phyloP scores from a whole-genome alignment of 2,329 filamentous ascomycete genomes.

The Nigrospora oryzae region DNA sequence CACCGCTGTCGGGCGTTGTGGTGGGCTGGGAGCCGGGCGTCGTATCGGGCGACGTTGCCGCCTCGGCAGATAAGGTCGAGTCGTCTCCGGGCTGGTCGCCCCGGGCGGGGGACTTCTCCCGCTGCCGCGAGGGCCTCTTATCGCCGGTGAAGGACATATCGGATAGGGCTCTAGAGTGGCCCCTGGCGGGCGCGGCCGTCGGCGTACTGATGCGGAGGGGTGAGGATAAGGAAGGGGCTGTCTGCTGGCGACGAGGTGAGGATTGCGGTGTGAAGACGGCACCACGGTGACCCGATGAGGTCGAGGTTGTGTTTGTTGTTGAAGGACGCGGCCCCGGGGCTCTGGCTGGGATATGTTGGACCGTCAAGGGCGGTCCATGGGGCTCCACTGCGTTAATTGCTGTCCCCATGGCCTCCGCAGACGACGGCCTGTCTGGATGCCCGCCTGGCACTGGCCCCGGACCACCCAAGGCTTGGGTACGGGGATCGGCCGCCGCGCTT shows the following conservation, averaged over 20 bases:
- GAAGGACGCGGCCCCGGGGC: too few relatives aligned
- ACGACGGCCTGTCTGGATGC: neutral
- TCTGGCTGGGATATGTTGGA: too few relatives aligned
- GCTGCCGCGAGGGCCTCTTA: slow-evolving; percentile 17
- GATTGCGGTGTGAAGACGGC: slow-evolving; percentile 6
- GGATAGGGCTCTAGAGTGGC: slow-evolving; percentile 10
- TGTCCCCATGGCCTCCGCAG: too few relatives aligned
- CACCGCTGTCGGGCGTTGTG: slow-evolving; percentile 23
- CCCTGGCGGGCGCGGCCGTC: slow-evolving; percentile 1
- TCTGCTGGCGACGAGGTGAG: slow-evolving; percentile 18
- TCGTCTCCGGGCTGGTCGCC: slow-evolving; percentile 23
- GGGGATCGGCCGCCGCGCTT: neutral
- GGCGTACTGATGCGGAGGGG: slow-evolving; percentile 3
- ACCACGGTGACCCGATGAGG: neutral
- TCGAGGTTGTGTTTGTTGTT: too few relatives aligned
- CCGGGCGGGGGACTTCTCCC: slow-evolving; percentile 17
- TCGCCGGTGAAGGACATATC: slow-evolving; percentile 36
- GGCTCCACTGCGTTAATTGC: too few relatives aligned
- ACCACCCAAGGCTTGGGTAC: neutral
- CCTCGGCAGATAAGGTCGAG: slow-evolving; percentile 13
- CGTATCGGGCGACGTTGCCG: slow-evolving; percentile 18
- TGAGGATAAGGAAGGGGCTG: slow-evolving; percentile 3
- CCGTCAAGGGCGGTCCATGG: too few relatives aligned
- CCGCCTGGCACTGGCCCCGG: neutral
- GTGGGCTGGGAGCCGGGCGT: slow-evolving; percentile 19